Conservation (phyloP, 2,329 filamentous ascomycete genomes). For the Clathrospora elynae region DNA sequence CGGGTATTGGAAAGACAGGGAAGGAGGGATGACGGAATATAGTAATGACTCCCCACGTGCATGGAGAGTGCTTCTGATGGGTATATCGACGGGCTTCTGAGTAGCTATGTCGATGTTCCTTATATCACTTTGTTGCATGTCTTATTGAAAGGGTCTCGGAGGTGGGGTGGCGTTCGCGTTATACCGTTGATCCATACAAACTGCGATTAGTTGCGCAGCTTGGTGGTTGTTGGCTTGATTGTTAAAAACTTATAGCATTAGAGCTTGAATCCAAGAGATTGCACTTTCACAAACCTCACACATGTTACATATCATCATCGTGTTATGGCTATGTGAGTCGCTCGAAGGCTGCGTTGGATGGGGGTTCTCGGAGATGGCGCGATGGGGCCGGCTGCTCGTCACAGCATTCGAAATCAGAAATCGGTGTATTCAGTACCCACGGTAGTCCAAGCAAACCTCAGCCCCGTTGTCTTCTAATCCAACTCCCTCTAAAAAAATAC, state of each 20-base stretch:
- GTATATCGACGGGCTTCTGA: constrained; percentile 27
- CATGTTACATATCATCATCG: no score
- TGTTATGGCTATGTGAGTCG: no score
- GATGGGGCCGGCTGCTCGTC: constrained; percentile 18
- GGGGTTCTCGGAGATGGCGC: constrained; percentile 1
- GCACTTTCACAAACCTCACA: constrained; percentile 23
- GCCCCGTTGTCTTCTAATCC: constrained; percentile 2
- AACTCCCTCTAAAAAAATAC: constrained; percentile 3
- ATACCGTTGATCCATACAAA: constrained; percentile 44
- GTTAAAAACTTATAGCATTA: constrained; percentile 33
- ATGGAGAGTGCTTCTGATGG: constrained; percentile 22
- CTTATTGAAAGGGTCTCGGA: constrained; percentile 21
- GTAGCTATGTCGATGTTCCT: constrained; percentile 23
- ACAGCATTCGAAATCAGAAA: constrained; percentile 23
- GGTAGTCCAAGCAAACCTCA: constrained; percentile 3
- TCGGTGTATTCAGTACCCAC: constrained; percentile 21
- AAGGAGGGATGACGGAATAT: constrained; percentile 1
- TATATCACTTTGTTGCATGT: constrained; percentile 38
- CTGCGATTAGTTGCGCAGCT: constrained; percentile 19
- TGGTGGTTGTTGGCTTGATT: constrained; percentile 11
- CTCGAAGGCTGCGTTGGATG: neutral
- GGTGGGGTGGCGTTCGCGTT: no score
- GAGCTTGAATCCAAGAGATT: constrained; percentile 36
- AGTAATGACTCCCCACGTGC: neutral
- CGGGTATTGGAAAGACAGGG: constrained; percentile 10